Conservation (phyloP, 306 rosid species). For the Mimosa bimucronata region DNA sequence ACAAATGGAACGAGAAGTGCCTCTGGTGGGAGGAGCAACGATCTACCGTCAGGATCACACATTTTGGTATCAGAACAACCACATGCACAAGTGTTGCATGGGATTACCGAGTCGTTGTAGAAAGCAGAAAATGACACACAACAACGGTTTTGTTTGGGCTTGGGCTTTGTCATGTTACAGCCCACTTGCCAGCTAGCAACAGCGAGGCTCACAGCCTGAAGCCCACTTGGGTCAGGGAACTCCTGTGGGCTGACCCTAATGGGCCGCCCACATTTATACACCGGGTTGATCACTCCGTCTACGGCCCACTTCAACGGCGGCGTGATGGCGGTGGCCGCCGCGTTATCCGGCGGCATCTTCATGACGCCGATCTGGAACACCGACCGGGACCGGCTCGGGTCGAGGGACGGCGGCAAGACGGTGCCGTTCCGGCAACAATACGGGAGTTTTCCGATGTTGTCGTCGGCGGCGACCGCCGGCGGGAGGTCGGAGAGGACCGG, state of each 20-base stretch:
- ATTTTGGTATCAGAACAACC: slow-evolving; percentile 52
- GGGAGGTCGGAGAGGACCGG: slow-evolving; percentile 81
- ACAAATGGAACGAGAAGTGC: slow-evolving; percentile 77
- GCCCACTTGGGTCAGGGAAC: slow-evolving; percentile 78
- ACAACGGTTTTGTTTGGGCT: slow-evolving; percentile 54
- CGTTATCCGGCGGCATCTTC: slow-evolving; percentile 74
- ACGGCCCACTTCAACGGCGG: slow-evolving; percentile 77
- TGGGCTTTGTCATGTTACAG: slow-evolving; percentile 75
- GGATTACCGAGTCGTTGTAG: slow-evolving; percentile 73
- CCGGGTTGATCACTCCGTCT: slow-evolving; percentile 67
- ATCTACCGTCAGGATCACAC: slow-evolving; percentile 46
- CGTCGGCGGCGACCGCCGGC: slow-evolving; percentile 55
- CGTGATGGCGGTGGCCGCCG: slow-evolving; percentile 57
- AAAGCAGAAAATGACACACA: slow-evolving; percentile 83
- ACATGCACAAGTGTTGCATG: slow-evolving; percentile 88
- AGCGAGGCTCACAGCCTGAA: slow-evolving; percentile 48
- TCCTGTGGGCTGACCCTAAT: slow-evolving; percentile 60
- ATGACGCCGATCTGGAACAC: slow-evolving; percentile 71
- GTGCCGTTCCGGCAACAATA: slow-evolving; percentile 83
- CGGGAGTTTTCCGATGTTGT: slow-evolving; percentile 67
- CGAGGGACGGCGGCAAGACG: slow-evolving; percentile 62
- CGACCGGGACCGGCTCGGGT: slow-evolving; percentile 57
- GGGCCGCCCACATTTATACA: slow-evolving; percentile 60
- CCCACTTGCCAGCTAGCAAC: slow-evolving; percentile 81
- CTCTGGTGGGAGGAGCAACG: slow-evolving; percentile 64